Evolutionary conservation across 768 basidiomycete species (phyloP).

Genomic region (Pleurotus cornucopiae): DNA sequence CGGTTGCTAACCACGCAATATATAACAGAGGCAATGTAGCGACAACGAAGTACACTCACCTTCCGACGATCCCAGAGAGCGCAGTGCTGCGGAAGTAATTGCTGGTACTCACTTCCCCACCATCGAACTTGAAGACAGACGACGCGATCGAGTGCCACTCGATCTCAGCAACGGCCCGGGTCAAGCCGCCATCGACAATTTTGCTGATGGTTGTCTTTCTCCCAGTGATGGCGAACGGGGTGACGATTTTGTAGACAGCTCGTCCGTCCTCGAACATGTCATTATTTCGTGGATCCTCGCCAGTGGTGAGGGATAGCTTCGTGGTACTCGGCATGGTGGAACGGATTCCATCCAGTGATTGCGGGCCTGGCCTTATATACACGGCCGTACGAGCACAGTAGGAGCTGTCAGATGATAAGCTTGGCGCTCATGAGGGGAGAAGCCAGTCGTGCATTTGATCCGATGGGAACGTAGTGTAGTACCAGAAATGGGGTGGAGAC

Average conservation of each 20-base stretch:
- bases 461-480: too few relatives aligned
- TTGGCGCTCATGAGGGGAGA: too few relatives aligned
- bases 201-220: neutral
- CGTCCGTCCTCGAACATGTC: neutral
- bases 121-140: neutral
- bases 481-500: too few relatives aligned
- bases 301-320: conserved; percentile 1
- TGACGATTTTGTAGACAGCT: conserved; percentile 4
- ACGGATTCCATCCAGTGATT: too few relatives aligned
- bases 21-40: too few relatives aligned
- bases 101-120: neutral
- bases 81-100: neutral
- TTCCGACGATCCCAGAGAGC: neutral
- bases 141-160: conserved; percentile 1
- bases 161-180: neutral
- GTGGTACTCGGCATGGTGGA: neutral
- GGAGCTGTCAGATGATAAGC: too few relatives aligned
- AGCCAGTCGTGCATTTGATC: too few relatives aligned
- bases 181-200: neutral
- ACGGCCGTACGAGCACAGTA: too few relatives aligned
- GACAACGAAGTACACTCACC: neutral
- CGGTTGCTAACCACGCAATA: neutral
- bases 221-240: neutral
- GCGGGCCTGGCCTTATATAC: too few relatives aligned
- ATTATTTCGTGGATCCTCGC: conserved; percentile 2